Evolutionary conservation across 345 rosid genomes (phyloP).

Genomic region (Hirschfeldia incana): DNA sequence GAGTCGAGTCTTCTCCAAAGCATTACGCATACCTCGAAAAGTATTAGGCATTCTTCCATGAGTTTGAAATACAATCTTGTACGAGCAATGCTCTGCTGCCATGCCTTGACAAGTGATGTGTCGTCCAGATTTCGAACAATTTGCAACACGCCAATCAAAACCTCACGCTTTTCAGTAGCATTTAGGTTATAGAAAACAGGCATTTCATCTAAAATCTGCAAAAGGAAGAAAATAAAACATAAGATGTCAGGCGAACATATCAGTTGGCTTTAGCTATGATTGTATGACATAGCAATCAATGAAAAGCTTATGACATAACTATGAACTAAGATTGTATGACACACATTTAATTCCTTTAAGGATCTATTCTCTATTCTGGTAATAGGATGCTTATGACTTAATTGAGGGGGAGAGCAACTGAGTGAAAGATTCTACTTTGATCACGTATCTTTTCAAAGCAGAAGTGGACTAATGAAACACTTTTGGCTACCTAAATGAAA

Average conservation of each 20-base stretch:
- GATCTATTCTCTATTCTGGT: conserved; percentile 13
- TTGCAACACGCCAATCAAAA: conserved; percentile 84
- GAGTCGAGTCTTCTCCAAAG: conserved; percentile 4
- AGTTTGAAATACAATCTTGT: conserved; percentile 96
- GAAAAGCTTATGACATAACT: background rate
- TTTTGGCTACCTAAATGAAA: conserved; percentile 20
- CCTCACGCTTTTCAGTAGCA: conserved; percentile 97
- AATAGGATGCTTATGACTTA: conserved; percentile 5
- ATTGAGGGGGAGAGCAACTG: conserved; percentile 14
- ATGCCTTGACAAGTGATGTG: conserved; percentile 81
- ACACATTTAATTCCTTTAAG: background rate
- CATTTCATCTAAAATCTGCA: conserved; percentile 99
- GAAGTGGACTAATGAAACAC: background rate
- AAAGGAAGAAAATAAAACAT: conserved; percentile 31
- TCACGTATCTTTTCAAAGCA: background rate
- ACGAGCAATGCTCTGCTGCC: conserved; percentile 99
- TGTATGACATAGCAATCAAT: background rate
- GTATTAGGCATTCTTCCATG: conserved; percentile 92
- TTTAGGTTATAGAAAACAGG: conserved; percentile 96
- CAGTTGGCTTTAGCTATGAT: conserved; percentile 3
- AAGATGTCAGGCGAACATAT: conserved; percentile 13
- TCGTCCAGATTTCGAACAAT: conserved; percentile 96
- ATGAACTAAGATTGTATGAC: background rate
- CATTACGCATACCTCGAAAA: conserved; percentile 68
- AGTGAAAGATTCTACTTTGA: conserved; percentile 8